Evolutionary conservation across 192 early-diverging fungal species (phyloP).

Genomic region (Coemansia asiatica): DNA sequence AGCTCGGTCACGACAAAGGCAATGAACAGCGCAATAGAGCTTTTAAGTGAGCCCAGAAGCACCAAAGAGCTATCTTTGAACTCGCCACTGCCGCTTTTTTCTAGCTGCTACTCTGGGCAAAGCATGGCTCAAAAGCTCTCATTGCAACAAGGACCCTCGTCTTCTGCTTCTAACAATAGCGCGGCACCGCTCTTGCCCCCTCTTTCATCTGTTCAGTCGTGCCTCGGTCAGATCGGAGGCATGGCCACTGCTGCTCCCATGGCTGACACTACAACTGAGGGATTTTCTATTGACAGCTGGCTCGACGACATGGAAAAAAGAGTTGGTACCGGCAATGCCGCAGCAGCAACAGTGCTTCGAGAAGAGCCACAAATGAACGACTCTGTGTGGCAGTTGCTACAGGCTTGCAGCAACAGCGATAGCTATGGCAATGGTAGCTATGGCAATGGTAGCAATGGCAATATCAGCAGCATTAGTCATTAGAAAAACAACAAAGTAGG

Average conservation of each 20-base stretch:
- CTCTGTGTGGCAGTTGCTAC: constrained; percentile 26
- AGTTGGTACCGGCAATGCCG: not conserved
- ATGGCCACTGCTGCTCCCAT: constrained; percentile 4
- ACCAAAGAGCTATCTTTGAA: not conserved
- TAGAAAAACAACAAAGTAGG: not conserved
- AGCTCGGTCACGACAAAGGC: constrained; percentile 43
- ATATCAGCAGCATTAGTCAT: not conserved
- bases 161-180: not conserved
- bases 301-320: not conserved
- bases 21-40: constrained; percentile 34
- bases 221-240: constrained; percentile 11
- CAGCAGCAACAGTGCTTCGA: not conserved
- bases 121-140: not conserved
- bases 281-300: constrained; percentile 5
- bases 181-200: not conserved
- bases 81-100: constrained; percentile 4
- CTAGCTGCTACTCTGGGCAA: not conserved
- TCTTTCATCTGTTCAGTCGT: not conserved
- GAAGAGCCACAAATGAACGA: not conserved
- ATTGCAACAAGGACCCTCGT: constrained; percentile 1
- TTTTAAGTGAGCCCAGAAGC: not conserved
- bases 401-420: constrained; percentile 1
- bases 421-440: not conserved
- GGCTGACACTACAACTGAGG: not conserved
- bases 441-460: not conserved